Conservation (phyloP, 2,329 filamentous ascomycete species). For the Penicillium sp. region DNA sequence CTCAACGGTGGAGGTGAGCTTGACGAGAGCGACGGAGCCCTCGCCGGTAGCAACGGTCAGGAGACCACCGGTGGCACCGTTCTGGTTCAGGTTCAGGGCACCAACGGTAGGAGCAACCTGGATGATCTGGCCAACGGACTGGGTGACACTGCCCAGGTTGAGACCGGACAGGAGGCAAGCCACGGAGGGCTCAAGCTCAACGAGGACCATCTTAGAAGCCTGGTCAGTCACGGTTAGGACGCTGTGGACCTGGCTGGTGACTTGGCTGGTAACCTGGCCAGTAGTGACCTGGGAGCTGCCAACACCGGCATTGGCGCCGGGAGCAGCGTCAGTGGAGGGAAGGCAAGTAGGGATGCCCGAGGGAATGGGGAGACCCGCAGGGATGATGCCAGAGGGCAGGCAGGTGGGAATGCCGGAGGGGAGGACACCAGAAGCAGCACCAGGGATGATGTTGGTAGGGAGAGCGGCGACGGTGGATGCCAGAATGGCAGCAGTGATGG, state of each 20-base stretch:
- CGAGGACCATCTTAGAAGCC: slow-evolving; percentile 26
- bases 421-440: slow-evolving; percentile 22
- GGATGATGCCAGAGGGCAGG: slow-evolving; percentile 18
- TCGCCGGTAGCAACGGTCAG: slow-evolving; percentile 36
- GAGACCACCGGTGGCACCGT: slow-evolving; percentile 28
- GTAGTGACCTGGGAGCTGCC: slow-evolving; percentile 11
- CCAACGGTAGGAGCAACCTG: slow-evolving; percentile 25
- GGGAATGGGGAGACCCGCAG: slow-evolving; percentile 15
- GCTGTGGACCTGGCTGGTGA: slow-evolving; percentile 20
- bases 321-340: not conserved
- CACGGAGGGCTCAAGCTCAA: slow-evolving; percentile 30
- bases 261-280: slow-evolving; percentile 6
- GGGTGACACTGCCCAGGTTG: slow-evolving; percentile 21
- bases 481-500: slow-evolving; percentile 29
- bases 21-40: slow-evolving; percentile 24
- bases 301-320: not conserved
- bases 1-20: slow-evolving; percentile 26
- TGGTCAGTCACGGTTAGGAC: slow-evolving; percentile 27
- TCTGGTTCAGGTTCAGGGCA: slow-evolving; percentile 28
- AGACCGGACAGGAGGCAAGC: slow-evolving; percentile 28
- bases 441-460: slow-evolving; percentile 24
- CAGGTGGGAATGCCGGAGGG: slow-evolving; percentile 20
- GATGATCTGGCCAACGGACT: slow-evolving; percentile 29
- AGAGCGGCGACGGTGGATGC: slow-evolving; percentile 29
- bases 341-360: slow-evolving; percentile 7